phyloP scores from a whole-genome alignment of 2,329 filamentous ascomycete genomes.

The Paramyrothecium sp. region DNA sequence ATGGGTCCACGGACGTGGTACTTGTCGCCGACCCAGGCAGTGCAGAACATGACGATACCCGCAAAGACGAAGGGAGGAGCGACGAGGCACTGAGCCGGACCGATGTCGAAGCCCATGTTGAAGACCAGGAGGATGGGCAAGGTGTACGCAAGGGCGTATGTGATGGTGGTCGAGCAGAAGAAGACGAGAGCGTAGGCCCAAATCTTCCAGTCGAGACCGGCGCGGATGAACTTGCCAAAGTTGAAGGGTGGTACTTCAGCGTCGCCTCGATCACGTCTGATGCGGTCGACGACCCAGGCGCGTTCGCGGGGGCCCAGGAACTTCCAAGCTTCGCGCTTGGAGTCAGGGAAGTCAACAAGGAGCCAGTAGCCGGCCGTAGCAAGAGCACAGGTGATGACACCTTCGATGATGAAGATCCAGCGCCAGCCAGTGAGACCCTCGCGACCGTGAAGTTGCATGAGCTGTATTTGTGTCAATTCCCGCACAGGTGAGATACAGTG shows the following conservation, averaged over 20 bases:
- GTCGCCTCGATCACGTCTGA: slow-evolving; percentile 58
- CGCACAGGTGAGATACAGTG: slow-evolving; percentile 25
- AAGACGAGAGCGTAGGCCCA: slow-evolving; percentile 63
- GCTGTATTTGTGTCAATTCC: slow-evolving; percentile 20
- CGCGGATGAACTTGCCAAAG: slow-evolving; percentile 42
- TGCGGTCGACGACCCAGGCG: slow-evolving; percentile 51
- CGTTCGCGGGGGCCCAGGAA: slow-evolving; percentile 54
- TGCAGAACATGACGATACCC: slow-evolving; percentile 58
- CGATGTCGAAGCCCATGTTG: slow-evolving; percentile 64
- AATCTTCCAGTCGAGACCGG: slow-evolving; percentile 52
- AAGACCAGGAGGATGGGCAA: slow-evolving; percentile 69
- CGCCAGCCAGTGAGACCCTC: slow-evolving; percentile 58
- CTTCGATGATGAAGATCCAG: slow-evolving; percentile 64
- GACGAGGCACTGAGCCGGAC: slow-evolving; percentile 65
- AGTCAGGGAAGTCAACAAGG: slow-evolving; percentile 64
- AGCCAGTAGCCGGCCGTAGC: slow-evolving; percentile 52
- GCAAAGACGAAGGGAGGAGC: slow-evolving; percentile 69
- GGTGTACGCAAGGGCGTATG: slow-evolving; percentile 77
- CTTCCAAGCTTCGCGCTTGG: slow-evolving; percentile 44
- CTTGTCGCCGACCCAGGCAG: slow-evolving; percentile 65
- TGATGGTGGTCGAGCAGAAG: slow-evolving; percentile 67
- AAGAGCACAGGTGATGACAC: slow-evolving; percentile 52
- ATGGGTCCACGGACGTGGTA: slow-evolving; percentile 65
- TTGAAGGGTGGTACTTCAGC: slow-evolving; percentile 52
- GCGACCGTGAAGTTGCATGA: slow-evolving; percentile 63